Evolutionary conservation across 495 filamentous ascomycete genomes (phyloP), one percentile per base, ranked within the genome.

Genomic region (Penicillium cinerascens): DNA sequence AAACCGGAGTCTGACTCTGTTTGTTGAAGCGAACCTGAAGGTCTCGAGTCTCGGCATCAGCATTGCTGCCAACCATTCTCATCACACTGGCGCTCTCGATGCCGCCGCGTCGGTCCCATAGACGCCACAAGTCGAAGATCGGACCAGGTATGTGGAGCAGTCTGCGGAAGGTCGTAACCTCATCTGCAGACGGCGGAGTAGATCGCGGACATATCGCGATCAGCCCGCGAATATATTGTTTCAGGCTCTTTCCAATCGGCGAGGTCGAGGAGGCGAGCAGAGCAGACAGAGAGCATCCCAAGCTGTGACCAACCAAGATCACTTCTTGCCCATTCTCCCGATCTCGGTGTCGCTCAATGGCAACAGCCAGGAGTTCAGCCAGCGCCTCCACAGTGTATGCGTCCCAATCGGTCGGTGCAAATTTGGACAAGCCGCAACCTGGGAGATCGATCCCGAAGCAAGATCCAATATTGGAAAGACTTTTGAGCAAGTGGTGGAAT

Each of bases 361-460:
- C 79, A 2, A 75, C 76, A 33, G 80, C 82, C 10, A 96, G 71
- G 13, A 97, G 72, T 55, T 90, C 85, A 11, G 81, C 84, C 25
- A 97, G 71, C 11, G 87, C 85, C 40, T 89, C 83, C 7, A 85
- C 83, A 0, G 81, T 84, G 62, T 96, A 97, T 20, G 91, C 87
- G 41, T 82, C 76, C 89, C 91, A 95, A 23, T 75, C 62, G 2
- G 74, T 82, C 2, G 84, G 86, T 22, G 73, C 76, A 68, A 91
- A 92, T 11, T 77, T 73, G 7, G 91, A 96, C 6, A 82, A 70
- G 25, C 92, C 92, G 54, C 91, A 96, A 25, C 92, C 92, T 2
- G 92, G 92, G 2, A 96, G 73, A 67, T 97, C 92, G 50, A 97
- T 86, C 5, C 88, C 88, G 15, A 97, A 81, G 60, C 90, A 95